phyloP scores from a whole-genome alignment of 2,329 filamentous ascomycete species.

The Cercospora brassicicola region DNA sequence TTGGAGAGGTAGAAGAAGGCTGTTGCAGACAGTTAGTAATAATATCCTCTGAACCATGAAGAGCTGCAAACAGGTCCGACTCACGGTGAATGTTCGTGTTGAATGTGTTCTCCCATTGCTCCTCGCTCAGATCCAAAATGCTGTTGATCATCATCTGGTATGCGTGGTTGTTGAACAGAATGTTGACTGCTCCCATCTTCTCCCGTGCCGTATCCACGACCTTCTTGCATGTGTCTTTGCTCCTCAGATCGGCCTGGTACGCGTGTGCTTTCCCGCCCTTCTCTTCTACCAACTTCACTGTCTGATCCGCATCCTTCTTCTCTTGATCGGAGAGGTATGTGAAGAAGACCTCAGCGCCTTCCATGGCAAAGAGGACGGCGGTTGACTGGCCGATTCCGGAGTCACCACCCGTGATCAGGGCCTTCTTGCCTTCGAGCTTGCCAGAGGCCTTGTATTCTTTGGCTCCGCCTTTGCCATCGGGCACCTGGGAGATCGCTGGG shows the following conservation, averaged over 20 bases:
- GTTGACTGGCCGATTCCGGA: conserved; percentile 75
- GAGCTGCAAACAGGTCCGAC: conserved; percentile 5
- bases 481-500: conserved; percentile 65
- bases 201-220: conserved; percentile 66
- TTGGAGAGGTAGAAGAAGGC: conserved; percentile 76
- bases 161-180: conserved; percentile 70
- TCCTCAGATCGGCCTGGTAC: conserved; percentile 63
- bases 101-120: conserved; percentile 79
- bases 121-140: conserved; percentile 71
- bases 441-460: conserved; percentile 72
- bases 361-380: conserved; percentile 76
- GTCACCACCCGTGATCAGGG: conserved; percentile 79
- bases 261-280: conserved; percentile 66
- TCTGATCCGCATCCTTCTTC: conserved; percentile 72
- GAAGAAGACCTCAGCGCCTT: conserved; percentile 73
- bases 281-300: conserved; percentile 67
- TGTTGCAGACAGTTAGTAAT: conserved; percentile 8
- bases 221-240: conserved; percentile 67
- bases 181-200: conserved; percentile 68
- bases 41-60: too few species aligned
- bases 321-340: conserved; percentile 69
- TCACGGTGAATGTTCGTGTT: conserved; percentile 72
- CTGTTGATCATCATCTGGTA: conserved; percentile 72
- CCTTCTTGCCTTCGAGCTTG: conserved; percentile 73
- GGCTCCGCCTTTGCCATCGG: conserved; percentile 65